A percentile compares a stretch with the other conserved stretches of the same genome.
Evolutionary conservation across 2,329 filamentous ascomycete species (phyloP).

Genomic region (Gaeumannomyces tritici): DNA sequence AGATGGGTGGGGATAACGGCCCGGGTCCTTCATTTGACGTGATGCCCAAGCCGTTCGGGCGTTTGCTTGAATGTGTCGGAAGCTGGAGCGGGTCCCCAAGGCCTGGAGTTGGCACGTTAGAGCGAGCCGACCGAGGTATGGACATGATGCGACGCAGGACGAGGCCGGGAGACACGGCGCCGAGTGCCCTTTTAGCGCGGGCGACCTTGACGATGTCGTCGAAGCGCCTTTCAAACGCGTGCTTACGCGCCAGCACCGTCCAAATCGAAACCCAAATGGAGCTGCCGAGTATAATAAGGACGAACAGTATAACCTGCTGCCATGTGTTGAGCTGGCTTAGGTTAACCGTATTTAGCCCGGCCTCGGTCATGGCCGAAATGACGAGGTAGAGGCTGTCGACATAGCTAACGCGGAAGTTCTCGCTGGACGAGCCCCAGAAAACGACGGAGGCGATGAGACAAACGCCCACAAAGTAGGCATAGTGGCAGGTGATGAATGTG

Average conservation of each 20-base stretch:
- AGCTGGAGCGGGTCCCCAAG: too few relatives aligned
- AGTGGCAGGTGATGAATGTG: conserved; percentile 57
- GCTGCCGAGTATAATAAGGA: conserved; percentile 54
- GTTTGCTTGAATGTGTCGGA: too few relatives aligned
- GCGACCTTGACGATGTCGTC: conserved; percentile 37
- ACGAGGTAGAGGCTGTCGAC: conserved; percentile 55
- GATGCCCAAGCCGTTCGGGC: too few relatives aligned
- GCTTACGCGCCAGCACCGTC: conserved; percentile 50
- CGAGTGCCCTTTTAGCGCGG: not conserved
- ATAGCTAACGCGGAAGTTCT: conserved; percentile 38
- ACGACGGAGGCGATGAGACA: conserved; percentile 45
- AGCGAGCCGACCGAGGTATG: too few relatives aligned
- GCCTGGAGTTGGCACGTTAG: too few relatives aligned
- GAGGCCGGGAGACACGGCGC: too few relatives aligned
- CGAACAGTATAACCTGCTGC: conserved; percentile 55
- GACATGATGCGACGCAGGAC: too few relatives aligned
- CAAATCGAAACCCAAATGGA: conserved; percentile 55
- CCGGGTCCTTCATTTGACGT: too few relatives aligned
- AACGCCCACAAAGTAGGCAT: conserved; percentile 52
- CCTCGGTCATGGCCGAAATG: conserved; percentile 56
- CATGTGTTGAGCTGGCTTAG: conserved; percentile 53
- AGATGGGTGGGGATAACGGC: too few relatives aligned
- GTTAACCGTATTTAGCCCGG: conserved; percentile 55
- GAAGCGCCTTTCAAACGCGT: conserved; percentile 53
- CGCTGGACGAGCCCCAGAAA: conserved; percentile 45